A percentile compares a stretch with the other conserved stretches of the same genome.
These are phyloP conservation scores for Coniochaeta sp. DNA, from an alignment of 2,329 filamentous ascomycete genomes.

Conservation along the genomic window DNA sequence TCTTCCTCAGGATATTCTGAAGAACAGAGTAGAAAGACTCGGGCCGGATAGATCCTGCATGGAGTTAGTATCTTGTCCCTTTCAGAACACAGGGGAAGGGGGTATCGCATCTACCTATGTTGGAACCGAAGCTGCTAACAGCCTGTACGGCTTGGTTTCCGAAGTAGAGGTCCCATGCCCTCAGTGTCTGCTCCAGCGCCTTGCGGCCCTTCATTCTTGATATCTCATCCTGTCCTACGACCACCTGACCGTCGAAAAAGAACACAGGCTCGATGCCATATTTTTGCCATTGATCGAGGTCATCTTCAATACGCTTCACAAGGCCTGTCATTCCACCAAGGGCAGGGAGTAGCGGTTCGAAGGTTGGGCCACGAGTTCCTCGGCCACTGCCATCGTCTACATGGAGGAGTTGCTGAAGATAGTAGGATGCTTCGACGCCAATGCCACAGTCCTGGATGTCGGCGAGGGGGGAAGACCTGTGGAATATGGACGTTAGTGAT, in stretches of 20 bases:
- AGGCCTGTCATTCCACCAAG: conserved; percentile 84
- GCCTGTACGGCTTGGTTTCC: conserved; percentile 71
- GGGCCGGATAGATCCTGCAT: conserved; percentile 59
- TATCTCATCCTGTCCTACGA: conserved; percentile 67
- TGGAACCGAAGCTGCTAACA: conserved; percentile 74
- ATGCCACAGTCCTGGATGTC: conserved; percentile 69
- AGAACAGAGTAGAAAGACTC: conserved; percentile 71
- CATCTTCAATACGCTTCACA: conserved; percentile 64
- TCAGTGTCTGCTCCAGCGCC: conserved; percentile 63
- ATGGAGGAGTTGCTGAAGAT: conserved; percentile 72
- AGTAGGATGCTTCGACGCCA: conserved; percentile 85
- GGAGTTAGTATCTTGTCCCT: conserved; percentile 17
- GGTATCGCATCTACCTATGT: conserved; percentile 51
- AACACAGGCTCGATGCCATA: conserved; percentile 74
- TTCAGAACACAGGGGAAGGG: neutral
- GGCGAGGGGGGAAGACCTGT: conserved; percentile 54
- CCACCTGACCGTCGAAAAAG: conserved; percentile 82
- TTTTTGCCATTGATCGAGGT: conserved; percentile 65
- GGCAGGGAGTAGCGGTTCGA: conserved; percentile 80
- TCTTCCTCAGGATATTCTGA: conserved; percentile 63
- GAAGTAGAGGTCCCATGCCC: conserved; percentile 85
- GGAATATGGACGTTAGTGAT: conserved; percentile 6
- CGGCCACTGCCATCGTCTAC: conserved; percentile 47
- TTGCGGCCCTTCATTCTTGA: conserved; percentile 55
- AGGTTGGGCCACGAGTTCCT: conserved; percentile 42